phyloP scores from a whole-genome alignment of 805 yeast genomes.

The Saccharomycopsis guyanensis region DNA sequence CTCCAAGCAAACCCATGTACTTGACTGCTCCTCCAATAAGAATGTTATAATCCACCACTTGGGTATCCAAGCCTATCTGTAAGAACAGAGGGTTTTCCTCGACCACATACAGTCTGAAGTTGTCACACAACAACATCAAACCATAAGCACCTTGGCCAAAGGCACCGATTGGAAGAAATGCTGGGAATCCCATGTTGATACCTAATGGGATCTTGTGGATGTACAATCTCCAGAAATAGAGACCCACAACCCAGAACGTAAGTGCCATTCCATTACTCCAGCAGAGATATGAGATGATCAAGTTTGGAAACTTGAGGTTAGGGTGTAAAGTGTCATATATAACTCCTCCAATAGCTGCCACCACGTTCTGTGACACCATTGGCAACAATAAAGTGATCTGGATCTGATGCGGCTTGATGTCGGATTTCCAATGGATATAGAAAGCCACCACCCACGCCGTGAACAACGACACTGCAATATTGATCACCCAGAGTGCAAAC shows the following conservation, averaged over 20 bases:
- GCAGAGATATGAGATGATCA: constrained; percentile 46
- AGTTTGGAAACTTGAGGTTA: constrained; percentile 43
- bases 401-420: constrained; percentile 33
- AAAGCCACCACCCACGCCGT: constrained; percentile 59
- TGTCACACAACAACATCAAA: constrained; percentile 46
- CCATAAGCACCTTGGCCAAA: constrained; percentile 81
- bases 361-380: constrained; percentile 73
- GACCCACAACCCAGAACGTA: constrained; percentile 46
- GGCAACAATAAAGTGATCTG: constrained; percentile 61
- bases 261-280: constrained; percentile 65
- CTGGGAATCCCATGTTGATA: constrained; percentile 47
- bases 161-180: constrained; percentile 75
- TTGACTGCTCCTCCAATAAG: constrained; percentile 23
- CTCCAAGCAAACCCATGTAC: constrained; percentile 32
- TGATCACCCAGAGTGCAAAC: constrained; percentile 72
- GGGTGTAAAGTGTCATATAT: constrained; percentile 39
- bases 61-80: constrained; percentile 3
- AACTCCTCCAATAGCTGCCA: constrained; percentile 60
- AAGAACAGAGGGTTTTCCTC: constrained; percentile 21
- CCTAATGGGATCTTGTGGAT: constrained; percentile 49
- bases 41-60: constrained; percentile 23
- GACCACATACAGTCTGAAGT: constrained; percentile 26
- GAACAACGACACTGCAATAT: constrained; percentile 43
- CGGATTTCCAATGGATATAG: constrained; percentile 33
- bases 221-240: constrained; percentile 54